A percentile compares a stretch with the other conserved stretches of the same genome.
phyloP scores from a whole-genome alignment of 2,329 filamentous ascomycete genomes.

The Chaetothyriales sp. region DNA sequence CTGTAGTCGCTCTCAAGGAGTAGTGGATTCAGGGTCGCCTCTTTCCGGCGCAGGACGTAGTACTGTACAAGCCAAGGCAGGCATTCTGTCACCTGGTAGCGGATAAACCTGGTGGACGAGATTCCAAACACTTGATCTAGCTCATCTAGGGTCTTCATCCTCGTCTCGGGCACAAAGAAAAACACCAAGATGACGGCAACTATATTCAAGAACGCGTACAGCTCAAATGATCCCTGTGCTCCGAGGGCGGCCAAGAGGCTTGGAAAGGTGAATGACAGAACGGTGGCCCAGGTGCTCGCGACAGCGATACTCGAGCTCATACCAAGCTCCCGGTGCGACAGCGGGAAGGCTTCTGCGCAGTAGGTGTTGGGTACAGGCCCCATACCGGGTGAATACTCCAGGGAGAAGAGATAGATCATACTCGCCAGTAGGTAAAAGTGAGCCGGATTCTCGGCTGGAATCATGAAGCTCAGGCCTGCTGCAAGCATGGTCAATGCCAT shows the following conservation, averaged over 20 bases:
- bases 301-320: constrained; percentile 30
- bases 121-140: constrained; percentile 34
- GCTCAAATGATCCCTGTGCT: constrained; percentile 26
- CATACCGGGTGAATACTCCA: constrained; percentile 34
- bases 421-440: constrained; percentile 17
- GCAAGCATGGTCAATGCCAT: constrained; percentile 35
- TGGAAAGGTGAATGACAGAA: constrained; percentile 28
- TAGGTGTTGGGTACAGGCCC: constrained; percentile 39
- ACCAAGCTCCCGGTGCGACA: constrained; percentile 39
- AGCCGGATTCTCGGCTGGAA: constrained; percentile 19
- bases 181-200: constrained; percentile 46
- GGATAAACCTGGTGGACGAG: constrained; percentile 39
- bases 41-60: constrained; percentile 39
- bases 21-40: constrained; percentile 35
- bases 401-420: constrained; percentile 18
- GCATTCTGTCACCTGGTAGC: constrained; percentile 40
- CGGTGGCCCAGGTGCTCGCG: constrained; percentile 28
- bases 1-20: constrained; percentile 4
- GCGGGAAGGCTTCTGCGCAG: constrained; percentile 42
- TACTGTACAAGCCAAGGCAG: constrained; percentile 46
- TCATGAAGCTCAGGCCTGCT: constrained; percentile 29
- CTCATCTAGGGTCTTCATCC: constrained; percentile 38
- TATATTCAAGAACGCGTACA: constrained; percentile 40
- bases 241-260: constrained; percentile 24
- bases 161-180: constrained; percentile 40